Conservation (phyloP, 2,329 filamentous ascomycete genomes). For the Epichloe brachyelytri region DNA sequence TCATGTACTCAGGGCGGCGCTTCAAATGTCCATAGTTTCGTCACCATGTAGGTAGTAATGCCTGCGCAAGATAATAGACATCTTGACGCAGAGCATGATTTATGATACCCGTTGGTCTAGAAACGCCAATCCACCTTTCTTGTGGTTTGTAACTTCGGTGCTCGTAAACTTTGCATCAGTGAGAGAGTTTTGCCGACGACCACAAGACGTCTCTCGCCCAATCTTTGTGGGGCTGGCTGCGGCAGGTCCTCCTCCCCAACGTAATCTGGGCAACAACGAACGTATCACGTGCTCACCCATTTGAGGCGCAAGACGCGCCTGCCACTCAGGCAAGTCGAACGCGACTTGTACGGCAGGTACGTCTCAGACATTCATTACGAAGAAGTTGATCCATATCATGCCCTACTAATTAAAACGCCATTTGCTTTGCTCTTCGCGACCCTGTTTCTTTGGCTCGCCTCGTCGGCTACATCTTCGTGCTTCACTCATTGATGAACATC, state of each 20-base stretch:
- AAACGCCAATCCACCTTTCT: not conserved
- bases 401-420: not conserved
- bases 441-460: not conserved
- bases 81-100: not conserved
- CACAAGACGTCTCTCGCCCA: too few species aligned
- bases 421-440: not conserved
- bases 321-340: not conserved
- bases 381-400: not conserved
- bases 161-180: too few species aligned
- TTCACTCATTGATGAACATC: not conserved
- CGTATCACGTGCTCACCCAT: constrained; percentile 9
- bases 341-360: not conserved
- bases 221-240: not conserved
- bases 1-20: not conserved
- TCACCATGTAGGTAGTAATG: constrained; percentile 2
- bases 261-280: too few species aligned
- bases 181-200: too few species aligned
- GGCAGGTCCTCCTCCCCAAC: not conserved
- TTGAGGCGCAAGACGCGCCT: constrained; percentile 1
- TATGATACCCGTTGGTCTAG: not conserved
- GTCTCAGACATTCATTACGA: not conserved
- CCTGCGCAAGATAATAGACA: not conserved
- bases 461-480: not conserved
- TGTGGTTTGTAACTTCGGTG: not conserved
- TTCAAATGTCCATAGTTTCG: not conserved